Evolutionary conservation across 169 alveolate species (phyloP), one percentile per base, ranked within the genome.

Genomic region (Plasmodium blacklocki): DNA sequence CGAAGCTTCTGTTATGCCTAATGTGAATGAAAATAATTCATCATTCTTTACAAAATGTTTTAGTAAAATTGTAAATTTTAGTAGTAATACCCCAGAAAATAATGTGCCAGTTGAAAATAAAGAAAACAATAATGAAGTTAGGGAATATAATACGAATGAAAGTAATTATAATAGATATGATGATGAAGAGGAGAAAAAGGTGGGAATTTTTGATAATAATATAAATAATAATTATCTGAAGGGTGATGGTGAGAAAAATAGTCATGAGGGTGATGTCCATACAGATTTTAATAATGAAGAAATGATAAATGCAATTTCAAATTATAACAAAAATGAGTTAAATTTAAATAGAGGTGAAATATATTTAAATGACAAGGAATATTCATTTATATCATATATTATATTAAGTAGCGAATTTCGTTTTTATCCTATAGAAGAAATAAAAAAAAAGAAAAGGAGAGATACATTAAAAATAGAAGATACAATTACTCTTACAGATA

Each of bases 331-430:
- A 56, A 19, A 18, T 4, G 80, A 80, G 12, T 26, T 80, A 18
- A 67, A 80, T 67, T 21, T 47, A 54, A 12, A 67, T 52, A 80
- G 90, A 19, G 90, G 90, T 29, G 90, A 80, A 80, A 67, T 80
- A 11, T 80, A 67, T 50, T 23, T 80, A 19, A 80, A 21, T 52
- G 80, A 66, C 14, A 29, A 39, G 15, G 90, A 80, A 26, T 60
- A 19, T 39, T 15, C 50, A 2, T 21, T 52, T 45, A 80, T 43
- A 19, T 52, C 90, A 2, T 67, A 67, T 29, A 15, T 60, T 45
- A 19, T 80, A n/a, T 52, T 72, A 60, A 71, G 39, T 15, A 80
- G 72, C 39, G 83, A 63, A 2, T 80, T 67, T 58, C 63, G 90
- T n/a, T 80, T 80, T 71, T 52, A 11, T 21, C 83, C 62, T 18